phyloP scores from a whole-genome alignment of 495 filamentous ascomycete species.

The Hypoxylon trugodes region DNA sequence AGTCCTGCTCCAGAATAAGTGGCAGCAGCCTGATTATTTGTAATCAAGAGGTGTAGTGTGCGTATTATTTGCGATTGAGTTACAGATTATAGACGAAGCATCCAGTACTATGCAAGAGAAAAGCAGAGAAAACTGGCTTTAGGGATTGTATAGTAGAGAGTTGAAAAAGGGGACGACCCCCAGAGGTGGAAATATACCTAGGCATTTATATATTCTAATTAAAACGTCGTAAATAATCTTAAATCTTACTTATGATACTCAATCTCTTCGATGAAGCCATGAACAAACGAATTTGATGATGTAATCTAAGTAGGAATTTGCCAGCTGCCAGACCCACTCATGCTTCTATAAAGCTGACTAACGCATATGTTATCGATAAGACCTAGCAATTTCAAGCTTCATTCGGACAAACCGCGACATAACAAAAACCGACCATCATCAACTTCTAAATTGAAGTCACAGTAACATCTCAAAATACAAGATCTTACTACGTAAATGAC shows the following conservation, averaged over 20 bases:
- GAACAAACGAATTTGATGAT: too few relatives aligned
- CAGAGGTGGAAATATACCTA: slow-evolving; percentile 12
- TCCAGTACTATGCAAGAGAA: neutral
- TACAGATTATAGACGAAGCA: slow-evolving; percentile 4
- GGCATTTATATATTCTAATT: slow-evolving; percentile 11
- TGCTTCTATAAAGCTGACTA: too few relatives aligned
- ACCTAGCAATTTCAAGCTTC: neutral
- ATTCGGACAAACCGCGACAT: too few relatives aligned
- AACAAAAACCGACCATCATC: too few relatives aligned
- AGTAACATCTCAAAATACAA: neutral
- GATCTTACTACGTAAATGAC: neutral
- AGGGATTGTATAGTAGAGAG: slow-evolving; percentile 41
- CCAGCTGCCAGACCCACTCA: neutral
- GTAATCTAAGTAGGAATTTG: too few relatives aligned
- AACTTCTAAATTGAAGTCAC: neutral
- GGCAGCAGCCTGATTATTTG: neutral
- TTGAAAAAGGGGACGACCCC: slow-evolving; percentile 18
- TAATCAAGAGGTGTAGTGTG: neutral
- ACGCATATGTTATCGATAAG: slow-evolving; percentile 15
- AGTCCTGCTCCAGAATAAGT: slow-evolving; percentile 17
- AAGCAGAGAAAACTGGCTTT: slow-evolving; percentile 1
- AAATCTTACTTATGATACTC: neutral
- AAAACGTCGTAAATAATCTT: neutral
- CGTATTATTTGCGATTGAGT: slow-evolving; percentile 7
- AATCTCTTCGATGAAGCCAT: too few relatives aligned